phyloP scores from a whole-genome alignment of 1,139 yeast species.

The Saccharomycopsis phalli region DNA sequence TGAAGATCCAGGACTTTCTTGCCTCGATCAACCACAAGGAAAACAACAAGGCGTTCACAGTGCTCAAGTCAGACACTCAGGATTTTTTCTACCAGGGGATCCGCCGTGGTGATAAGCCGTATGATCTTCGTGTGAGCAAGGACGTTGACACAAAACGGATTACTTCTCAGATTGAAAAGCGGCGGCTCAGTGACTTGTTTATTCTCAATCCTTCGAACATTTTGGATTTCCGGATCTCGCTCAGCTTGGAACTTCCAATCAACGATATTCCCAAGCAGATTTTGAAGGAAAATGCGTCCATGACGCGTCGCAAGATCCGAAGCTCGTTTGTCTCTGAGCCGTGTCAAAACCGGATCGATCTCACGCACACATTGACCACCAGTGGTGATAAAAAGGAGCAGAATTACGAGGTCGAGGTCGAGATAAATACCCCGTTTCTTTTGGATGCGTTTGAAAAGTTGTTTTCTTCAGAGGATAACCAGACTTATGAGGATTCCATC shows the following conservation, averaged over 20 bases:
- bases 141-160: constrained; percentile 62
- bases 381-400: constrained; percentile 34
- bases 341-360: constrained; percentile 64
- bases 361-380: constrained; percentile 47
- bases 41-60: constrained; percentile 37
- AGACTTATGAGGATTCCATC: constrained; percentile 59
- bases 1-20: constrained; percentile 48
- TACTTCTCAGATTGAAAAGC: constrained; percentile 61
- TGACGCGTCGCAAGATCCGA: constrained; percentile 56
- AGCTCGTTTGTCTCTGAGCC: constrained; percentile 54
- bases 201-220: constrained; percentile 69
- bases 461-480: constrained; percentile 36
- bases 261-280: constrained; percentile 47
- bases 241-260: constrained; percentile 70
- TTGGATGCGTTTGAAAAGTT: constrained; percentile 51
- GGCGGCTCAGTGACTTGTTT: constrained; percentile 60
- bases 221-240: constrained; percentile 67
- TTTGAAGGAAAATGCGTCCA: constrained; percentile 39
- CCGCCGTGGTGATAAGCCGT: constrained; percentile 44
- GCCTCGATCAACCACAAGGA: constrained; percentile 42
- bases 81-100: constrained; percentile 34
- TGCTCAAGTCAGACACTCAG: constrained; percentile 30
- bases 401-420: constrained; percentile 58
- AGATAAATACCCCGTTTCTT: constrained; percentile 58
- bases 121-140: constrained; percentile 53